Percentiles rank a stretch among this genome's conserved stretches.
Evolutionary conservation across 371 early-diverging fungal species (phyloP).

Genomic region (Mortierella sp.): DNA sequence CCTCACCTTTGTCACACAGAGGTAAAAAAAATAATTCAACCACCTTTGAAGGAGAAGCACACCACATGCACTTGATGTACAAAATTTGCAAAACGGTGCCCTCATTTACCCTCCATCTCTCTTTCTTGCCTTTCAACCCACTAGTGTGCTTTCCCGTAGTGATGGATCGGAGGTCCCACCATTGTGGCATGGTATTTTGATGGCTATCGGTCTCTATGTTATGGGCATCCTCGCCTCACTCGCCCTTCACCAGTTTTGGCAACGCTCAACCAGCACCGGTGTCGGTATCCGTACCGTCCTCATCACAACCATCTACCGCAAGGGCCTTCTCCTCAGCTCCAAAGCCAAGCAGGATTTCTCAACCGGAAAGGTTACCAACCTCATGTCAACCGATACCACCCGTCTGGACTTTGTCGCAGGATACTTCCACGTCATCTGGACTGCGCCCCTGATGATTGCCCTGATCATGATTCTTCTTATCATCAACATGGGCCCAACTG

Average conservation of each 20-base stretch:
- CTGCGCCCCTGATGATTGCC: constrained; percentile 61
- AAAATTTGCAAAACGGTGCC: neutral
- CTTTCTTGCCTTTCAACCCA: neutral
- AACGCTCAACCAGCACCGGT: constrained; percentile 59
- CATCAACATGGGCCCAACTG: constrained; percentile 65
- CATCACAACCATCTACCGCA: constrained; percentile 73
- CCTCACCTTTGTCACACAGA: constrained; percentile 30
- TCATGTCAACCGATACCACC: constrained; percentile 81
- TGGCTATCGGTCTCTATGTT: constrained; percentile 47
- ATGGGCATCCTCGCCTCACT: constrained; percentile 57
- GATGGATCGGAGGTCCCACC: constrained; percentile 21
- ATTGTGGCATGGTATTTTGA: constrained; percentile 54
- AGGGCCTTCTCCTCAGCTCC: constrained; percentile 67
- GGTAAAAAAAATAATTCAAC: constrained; percentile 12
- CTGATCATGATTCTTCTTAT: constrained; percentile 66
- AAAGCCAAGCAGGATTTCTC: constrained; percentile 67
- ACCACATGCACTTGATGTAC: neutral
- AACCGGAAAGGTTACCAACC: constrained; percentile 79
- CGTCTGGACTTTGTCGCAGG: constrained; percentile 65
- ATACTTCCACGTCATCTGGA: constrained; percentile 66
- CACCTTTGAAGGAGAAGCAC: neutral
- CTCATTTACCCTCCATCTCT: neutral
- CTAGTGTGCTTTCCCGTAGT: neutral
- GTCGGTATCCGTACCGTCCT: constrained; percentile 65
- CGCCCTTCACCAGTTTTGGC: constrained; percentile 58